Base-by-base conservation (phyloP, 2,329 filamentous ascomycete species). In the Magnaporthales sp. region DNA sequence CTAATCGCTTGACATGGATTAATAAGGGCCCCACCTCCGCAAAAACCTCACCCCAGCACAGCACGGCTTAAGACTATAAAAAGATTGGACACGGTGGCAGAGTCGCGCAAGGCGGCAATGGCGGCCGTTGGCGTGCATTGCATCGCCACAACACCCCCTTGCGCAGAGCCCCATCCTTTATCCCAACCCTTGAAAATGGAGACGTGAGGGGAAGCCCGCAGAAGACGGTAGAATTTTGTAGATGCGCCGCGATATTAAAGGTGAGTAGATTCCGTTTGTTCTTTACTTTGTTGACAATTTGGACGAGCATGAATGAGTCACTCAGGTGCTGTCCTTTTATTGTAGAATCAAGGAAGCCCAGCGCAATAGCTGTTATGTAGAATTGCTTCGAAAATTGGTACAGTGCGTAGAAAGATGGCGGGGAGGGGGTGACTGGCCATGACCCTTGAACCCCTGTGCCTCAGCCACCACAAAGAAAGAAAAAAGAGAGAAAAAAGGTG, bases 71-170 rank as follows among this genome's bases (percentile, higher is more conserved):
- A 38, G 26, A 62, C 51, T 32, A 63, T 65, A 32, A 65, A 58
- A 67, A 71, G 70, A 60, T 67, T 72, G 71, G 70, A 71, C 71
- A 73, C 72, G 70, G 70, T 72, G 71, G 68, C 72, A 73, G 68
- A 67, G 70, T 70, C 22, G 38, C 38, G n/a, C n/a, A 24, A 51
- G 31, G 19, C 31, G 32, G 30, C 29, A 51, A 32, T 30, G 11
- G 32, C 63, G 38, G 63, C 56, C 24, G 56, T 27, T 60, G 24
- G 24, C 13, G 27, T 60, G 56, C 62, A 51, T 58, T 58, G 27
- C 26, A 46, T 54, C 32, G 62, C 62, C 63, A 58, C 63, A 64
- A 26, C 22, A 24, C 29, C 32, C 29, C 22, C 24, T 22, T 19
- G 19, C 11, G 60, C 60, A 29, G 60, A 62, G 60, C 60, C 60